These are phyloP conservation scores for Yamadazyma triangularis DNA, from an alignment of 1,139 yeast genomes.

Conservation along the genomic window DNA sequence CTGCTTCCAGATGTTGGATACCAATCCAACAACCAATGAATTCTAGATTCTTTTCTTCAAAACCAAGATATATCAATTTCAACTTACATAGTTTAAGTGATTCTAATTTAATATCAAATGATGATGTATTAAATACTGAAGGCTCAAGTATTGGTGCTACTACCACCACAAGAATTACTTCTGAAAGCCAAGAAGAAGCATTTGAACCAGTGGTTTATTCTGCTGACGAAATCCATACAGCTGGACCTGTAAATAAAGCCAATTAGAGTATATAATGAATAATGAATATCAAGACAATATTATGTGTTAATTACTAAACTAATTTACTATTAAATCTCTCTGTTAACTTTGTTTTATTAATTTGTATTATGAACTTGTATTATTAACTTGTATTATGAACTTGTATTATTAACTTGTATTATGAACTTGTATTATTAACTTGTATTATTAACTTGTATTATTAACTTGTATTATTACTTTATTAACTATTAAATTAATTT, in stretches of 20 bases:
- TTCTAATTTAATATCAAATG: conserved; percentile 32
- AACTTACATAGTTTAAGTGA: conserved; percentile 27
- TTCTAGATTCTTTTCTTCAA: conserved; percentile 30
- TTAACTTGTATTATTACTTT: no score
- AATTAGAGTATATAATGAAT: conserved; percentile 2
- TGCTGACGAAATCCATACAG: conserved; percentile 41
- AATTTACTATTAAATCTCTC: no score
- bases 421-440: no score
- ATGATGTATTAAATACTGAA: conserved; percentile 21
- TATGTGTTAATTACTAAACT: no score
- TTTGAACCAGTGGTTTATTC: conserved; percentile 42
- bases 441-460: no score
- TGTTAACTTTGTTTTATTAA: no score
- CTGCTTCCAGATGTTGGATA: conserved; percentile 46
- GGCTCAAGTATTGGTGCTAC: neutral
- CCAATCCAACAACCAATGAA: conserved; percentile 19
- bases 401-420: no score
- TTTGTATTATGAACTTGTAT: no score
- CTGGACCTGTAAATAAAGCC: conserved; percentile 43
- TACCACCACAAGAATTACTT: conserved; percentile 9
- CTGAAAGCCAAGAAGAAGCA: conserved; percentile 23
- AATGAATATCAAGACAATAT: no score
- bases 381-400: no score
- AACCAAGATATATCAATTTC: conserved; percentile 35
- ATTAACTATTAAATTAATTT: no score